Conservation (phyloP, 1,139 yeast genomes). For the Geotrichum macrosporum region DNA sequence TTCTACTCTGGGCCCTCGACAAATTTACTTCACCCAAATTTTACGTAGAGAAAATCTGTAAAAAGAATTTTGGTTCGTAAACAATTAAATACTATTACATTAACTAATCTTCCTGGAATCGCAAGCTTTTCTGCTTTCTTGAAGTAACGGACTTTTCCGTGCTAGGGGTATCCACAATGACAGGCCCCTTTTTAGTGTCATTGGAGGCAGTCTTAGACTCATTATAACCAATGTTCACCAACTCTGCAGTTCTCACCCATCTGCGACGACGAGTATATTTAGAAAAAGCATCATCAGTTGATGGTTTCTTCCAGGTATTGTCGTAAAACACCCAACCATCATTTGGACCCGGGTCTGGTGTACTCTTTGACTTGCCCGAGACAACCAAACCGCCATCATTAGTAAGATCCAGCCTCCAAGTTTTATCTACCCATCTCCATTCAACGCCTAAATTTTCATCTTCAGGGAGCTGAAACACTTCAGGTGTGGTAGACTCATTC, state of each 20-base stretch:
- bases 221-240: conserved; percentile 40
- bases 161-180: neutral
- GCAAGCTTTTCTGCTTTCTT: conserved; percentile 5
- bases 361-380: conserved; percentile 54
- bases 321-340: conserved; percentile 89
- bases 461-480: conserved; percentile 74
- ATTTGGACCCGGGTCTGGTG: conserved; percentile 70
- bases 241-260: conserved; percentile 93
- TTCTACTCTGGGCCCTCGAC: too few relatives aligned
- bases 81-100: neutral
- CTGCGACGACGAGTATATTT: conserved; percentile 91
- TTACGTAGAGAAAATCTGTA: too few relatives aligned
- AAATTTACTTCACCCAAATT: too few relatives aligned
- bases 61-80: too few relatives aligned
- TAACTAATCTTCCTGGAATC: conserved; percentile 9
- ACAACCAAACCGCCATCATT: conserved; percentile 60
- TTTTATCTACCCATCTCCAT: conserved; percentile 93
- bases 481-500: conserved; percentile 77
- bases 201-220: neutral
- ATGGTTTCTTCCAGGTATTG: conserved; percentile 89
- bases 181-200: neutral
- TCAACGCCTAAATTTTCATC: conserved; percentile 52
- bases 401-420: conserved; percentile 86
- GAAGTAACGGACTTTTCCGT: neutral
- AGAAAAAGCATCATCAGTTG: conserved; percentile 81